phyloP scores from a whole-genome alignment of 2,329 filamentous ascomycete species.

The Venturia pyrina region DNA sequence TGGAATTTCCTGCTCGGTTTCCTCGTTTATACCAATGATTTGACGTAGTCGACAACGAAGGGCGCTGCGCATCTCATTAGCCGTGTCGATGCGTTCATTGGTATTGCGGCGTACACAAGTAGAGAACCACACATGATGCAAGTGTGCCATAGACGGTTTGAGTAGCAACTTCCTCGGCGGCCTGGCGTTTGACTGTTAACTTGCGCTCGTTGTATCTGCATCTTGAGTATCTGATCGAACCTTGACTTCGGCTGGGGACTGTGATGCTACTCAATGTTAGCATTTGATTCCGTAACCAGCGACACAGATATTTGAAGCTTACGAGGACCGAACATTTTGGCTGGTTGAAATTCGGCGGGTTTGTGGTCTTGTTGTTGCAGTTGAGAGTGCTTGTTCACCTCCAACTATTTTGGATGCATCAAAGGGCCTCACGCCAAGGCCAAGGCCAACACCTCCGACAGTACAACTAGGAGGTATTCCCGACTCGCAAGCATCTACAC shows the following conservation, averaged over 20 bases:
- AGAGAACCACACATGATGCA: constrained; percentile 12
- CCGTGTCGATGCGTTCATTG: neutral
- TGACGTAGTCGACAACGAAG: constrained; percentile 12
- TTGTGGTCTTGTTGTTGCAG: neutral
- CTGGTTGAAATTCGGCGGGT: neutral
- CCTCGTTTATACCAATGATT: constrained; percentile 10
- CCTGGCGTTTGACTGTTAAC: neutral
- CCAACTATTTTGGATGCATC: neutral
- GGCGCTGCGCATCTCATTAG: constrained; percentile 10
- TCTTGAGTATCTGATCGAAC: neutral
- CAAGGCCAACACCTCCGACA: neutral
- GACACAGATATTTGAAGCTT: neutral
- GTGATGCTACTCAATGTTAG: constrained; percentile 8
- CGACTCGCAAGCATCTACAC: neutral
- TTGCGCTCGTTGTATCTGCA: neutral
- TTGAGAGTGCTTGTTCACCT: neutral
- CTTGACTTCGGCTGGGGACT: constrained; percentile 9
- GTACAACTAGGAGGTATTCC: neutral
- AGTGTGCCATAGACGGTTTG: constrained; percentile 11
- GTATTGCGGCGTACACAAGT: constrained; percentile 12
- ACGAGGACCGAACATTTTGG: constrained; percentile 3
- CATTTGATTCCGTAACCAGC: neutral
- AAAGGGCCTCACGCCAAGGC: neutral
- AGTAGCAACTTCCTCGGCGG: constrained; percentile 10
- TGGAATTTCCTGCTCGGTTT: too few species aligned